Evolutionary conservation across 2,329 filamentous ascomycete species (phyloP).

Genomic region (Penicillium hordei): DNA sequence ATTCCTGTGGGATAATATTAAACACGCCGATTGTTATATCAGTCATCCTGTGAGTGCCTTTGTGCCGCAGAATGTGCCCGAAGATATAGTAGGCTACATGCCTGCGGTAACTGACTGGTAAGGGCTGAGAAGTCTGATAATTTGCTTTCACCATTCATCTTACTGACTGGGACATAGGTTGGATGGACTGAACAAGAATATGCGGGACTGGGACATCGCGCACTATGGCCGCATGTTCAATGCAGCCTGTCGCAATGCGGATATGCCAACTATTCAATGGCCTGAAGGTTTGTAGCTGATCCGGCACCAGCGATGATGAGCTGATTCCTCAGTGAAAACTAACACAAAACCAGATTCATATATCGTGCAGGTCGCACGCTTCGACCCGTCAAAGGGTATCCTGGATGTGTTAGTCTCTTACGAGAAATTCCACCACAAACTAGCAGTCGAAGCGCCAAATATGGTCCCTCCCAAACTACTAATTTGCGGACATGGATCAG

Average conservation of each 20-base stretch:
- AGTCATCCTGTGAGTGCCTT: constrained; percentile 77
- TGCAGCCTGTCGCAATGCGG: constrained; percentile 61
- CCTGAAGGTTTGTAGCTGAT: constrained; percentile 35
- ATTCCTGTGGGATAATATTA: constrained; percentile 71
- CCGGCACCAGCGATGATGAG: no score
- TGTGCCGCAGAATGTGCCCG: constrained; percentile 67
- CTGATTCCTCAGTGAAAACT: constrained; percentile 42
- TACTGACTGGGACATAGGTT: constrained; percentile 50
- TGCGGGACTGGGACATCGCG: constrained; percentile 67
- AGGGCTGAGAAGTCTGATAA: constrained; percentile 17
- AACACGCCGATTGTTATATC: constrained; percentile 73
- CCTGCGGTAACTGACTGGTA: constrained; percentile 79
- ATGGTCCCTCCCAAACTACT: constrained; percentile 67
- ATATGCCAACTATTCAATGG: constrained; percentile 41
- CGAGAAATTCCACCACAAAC: constrained; percentile 65
- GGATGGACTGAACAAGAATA: constrained; percentile 75
- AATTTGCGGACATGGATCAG: constrained; percentile 74
- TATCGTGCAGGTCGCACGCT: constrained; percentile 77
- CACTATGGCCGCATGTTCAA: constrained; percentile 76
- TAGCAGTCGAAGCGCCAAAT: constrained; percentile 50
- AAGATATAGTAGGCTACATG: constrained; percentile 68
- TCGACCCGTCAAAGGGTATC: constrained; percentile 81
- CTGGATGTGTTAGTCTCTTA: constrained; percentile 75
- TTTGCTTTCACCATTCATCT: background rate
- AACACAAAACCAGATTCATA: constrained; percentile 60